Base-by-base conservation (phyloP, 768 basidiomycete species). In the Boletus tomentosulus region DNA sequence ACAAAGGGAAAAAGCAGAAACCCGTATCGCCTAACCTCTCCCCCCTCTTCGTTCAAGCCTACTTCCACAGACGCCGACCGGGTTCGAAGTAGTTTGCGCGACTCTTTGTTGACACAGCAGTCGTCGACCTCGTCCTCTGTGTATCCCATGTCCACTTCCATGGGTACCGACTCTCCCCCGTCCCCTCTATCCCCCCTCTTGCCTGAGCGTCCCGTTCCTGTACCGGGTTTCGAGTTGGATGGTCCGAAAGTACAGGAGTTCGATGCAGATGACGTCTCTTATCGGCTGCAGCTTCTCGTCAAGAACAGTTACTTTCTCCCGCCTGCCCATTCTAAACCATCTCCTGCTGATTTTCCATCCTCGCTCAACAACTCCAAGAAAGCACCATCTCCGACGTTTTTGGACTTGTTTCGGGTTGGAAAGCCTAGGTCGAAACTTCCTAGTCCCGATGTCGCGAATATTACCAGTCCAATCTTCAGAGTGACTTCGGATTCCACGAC, bases 241-340 rank as follows among this genome's bases (percentile, higher is more conserved):
- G 74, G 74, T 16, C 77, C 74, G 34, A 79, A 74, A 45, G 67
- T 75, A 27, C 76, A 80, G 58, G 78, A 76, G 48, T 82, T 78
- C 58, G 78, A 82, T 61, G 77, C 79, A 22, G 90, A 93, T 69
- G 91, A 93, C 63, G 89, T 92, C 38, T 84, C 89, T 19, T 89
- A 90, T 71, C 86, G 91, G 24, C 80, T 93, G 19, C 86, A 84
- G 38, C 78, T 93, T 50, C 80, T 93, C 38, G 86, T 93, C 50
- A 88, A 86, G 67, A 93, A 93, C 70, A 92, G 78, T 64, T 93
- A 93, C 66, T 93, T 89, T 64, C 82, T 93, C 35, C 91, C 91
- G 4, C 92, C 91, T 10, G 90, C 91, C 0, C 91, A 93, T 63
- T 78, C 84, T 39, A 93, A 93, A 64, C 91, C 91, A 2, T 81